These are phyloP conservation scores for Talaromyces piceae DNA, from an alignment of 2,329 filamentous ascomycete species.

Conservation along the genomic window DNA sequence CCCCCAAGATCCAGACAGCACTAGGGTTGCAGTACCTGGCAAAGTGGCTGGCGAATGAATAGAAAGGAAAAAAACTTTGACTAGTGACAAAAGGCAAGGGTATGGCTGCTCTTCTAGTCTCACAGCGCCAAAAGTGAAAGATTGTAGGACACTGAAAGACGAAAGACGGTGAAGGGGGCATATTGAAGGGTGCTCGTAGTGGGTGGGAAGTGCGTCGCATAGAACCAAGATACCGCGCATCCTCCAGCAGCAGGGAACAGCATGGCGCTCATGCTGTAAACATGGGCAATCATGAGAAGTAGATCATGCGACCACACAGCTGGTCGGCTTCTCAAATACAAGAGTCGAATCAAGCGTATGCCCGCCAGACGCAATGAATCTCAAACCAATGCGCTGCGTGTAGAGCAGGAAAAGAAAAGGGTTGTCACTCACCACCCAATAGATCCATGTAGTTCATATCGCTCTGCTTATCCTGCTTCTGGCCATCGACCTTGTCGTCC, in stretches of 20 bases:
- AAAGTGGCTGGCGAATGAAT: background rate
- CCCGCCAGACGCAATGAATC: background rate
- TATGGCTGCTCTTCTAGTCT: background rate
- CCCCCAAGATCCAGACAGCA: background rate
- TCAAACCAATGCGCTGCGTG: background rate
- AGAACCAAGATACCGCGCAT: background rate
- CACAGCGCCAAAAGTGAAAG: background rate
- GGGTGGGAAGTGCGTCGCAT: background rate
- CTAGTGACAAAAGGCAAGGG: background rate
- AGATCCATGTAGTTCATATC: conserved; percentile 37
- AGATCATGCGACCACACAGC: background rate
- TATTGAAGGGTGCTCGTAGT: background rate
- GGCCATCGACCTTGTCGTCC: conserved; percentile 14
- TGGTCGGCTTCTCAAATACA: background rate
- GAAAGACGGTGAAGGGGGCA: too few relatives aligned
- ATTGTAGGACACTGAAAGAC: too few relatives aligned
- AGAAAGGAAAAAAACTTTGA: background rate
- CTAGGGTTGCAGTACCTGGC: background rate
- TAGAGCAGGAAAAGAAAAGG: background rate
- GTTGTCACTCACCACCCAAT: conserved; percentile 32
- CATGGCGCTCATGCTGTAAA: background rate
- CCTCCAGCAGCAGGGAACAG: background rate
- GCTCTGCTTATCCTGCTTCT: conserved; percentile 19
- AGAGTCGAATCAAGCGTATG: too few relatives aligned
- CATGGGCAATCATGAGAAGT: too few relatives aligned